Evolutionary conservation across 2,329 filamentous ascomycete species (phyloP).

Genomic region (Epicoccum sorghinum): DNA sequence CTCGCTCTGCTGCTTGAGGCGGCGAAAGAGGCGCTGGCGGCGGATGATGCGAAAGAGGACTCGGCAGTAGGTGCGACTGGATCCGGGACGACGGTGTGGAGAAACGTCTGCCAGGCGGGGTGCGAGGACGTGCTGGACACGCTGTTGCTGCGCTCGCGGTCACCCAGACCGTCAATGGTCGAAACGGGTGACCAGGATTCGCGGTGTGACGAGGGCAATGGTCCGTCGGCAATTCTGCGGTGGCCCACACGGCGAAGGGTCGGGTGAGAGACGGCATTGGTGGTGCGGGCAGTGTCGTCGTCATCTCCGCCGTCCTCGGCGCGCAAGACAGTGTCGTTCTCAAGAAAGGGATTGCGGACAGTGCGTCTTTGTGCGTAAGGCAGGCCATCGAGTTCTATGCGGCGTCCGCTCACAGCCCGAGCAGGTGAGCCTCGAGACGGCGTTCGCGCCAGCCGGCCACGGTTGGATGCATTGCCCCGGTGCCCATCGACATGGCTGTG

Average conservation of each 20-base stretch:
- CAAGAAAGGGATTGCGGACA: too few species aligned
- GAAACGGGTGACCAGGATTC: slow-evolving; percentile 47
- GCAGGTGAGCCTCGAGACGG: neutral
- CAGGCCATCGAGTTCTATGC: neutral
- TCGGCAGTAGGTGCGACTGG: slow-evolving; percentile 78
- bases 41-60: slow-evolving; percentile 79
- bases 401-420: neutral
- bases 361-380: too few species aligned
- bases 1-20: slow-evolving; percentile 52
- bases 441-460: neutral
- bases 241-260: slow-evolving; percentile 48
- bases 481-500: too few species aligned
- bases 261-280: slow-evolving; percentile 41
- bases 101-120: slow-evolving; percentile 78
- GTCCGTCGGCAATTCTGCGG: slow-evolving; percentile 45
- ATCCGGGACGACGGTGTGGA: slow-evolving; percentile 81
- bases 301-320: slow-evolving; percentile 1
- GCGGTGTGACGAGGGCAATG: slow-evolving; percentile 46
- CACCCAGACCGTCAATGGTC: slow-evolving; percentile 75
- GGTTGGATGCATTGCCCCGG: too few species aligned
- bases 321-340: too few species aligned
- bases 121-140: slow-evolving; percentile 65
- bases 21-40: slow-evolving; percentile 59
- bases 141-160: slow-evolving; percentile 73
- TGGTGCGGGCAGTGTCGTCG: neutral